Percentiles rank a stretch among this genome's conserved stretches.
phyloP scores from a whole-genome alignment of 805 yeast species.

The Metschnikowia lunata region DNA sequence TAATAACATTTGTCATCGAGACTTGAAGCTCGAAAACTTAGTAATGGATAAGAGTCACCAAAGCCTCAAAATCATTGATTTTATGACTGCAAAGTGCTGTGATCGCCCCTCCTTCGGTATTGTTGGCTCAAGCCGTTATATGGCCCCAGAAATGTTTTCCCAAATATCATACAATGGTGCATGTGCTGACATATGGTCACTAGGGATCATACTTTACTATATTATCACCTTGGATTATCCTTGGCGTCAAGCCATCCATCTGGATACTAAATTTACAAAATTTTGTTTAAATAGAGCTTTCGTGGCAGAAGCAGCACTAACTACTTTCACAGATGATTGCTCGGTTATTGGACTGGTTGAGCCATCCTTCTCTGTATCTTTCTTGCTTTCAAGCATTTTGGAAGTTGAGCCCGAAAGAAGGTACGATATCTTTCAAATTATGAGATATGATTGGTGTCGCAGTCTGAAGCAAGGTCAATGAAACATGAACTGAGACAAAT shows the following conservation, averaged over 20 bases:
- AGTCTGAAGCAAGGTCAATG: too few species aligned
- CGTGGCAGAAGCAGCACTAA: too few species aligned
- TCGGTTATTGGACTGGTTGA: too few species aligned
- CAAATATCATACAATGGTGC: constrained; percentile 37
- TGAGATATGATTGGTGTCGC: too few species aligned
- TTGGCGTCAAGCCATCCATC: constrained; percentile 43
- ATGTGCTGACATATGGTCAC: constrained; percentile 46
- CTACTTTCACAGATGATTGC: too few species aligned
- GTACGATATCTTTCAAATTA: too few species aligned
- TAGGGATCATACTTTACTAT: constrained; percentile 41
- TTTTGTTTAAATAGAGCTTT: neutral
- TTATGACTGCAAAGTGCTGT: constrained; percentile 25
- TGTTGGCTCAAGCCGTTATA: constrained; percentile 44
- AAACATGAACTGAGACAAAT: too few species aligned
- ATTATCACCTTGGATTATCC: constrained; percentile 33
- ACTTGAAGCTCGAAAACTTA: constrained; percentile 46
- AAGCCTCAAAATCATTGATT: constrained; percentile 43
- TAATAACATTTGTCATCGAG: constrained; percentile 42
- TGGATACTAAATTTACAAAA: constrained; percentile 22
- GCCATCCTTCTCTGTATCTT: too few species aligned
- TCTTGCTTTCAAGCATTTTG: neutral
- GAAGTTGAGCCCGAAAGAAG: neutral
- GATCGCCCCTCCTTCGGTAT: constrained; percentile 33
- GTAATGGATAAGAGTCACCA: constrained; percentile 27
- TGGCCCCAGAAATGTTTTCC: constrained; percentile 46